Conservation (phyloP, 768 basidiomycete genomes). For the Mycena rosella region DNA sequence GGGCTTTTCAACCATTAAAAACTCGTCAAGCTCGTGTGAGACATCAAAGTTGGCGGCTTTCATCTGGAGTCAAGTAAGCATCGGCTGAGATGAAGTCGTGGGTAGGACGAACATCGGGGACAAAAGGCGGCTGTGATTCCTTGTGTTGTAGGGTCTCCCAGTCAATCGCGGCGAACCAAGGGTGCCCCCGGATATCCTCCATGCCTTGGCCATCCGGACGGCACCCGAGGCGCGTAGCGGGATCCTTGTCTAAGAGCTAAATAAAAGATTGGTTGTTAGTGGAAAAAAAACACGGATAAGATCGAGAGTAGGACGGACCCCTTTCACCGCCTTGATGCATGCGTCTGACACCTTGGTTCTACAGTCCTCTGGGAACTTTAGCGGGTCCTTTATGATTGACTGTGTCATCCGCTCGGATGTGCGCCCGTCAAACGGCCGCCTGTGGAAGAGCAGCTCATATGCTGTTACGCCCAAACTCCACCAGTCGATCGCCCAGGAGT, state of each 20-base stretch:
- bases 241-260: conserved; percentile 89
- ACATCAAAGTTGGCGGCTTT: conserved; percentile 99
- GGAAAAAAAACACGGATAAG: conserved; percentile 29
- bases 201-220: conserved; percentile 75
- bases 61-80: conserved; percentile 63
- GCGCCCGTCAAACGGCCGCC: conserved; percentile 91
- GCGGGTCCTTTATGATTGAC: conserved; percentile 83
- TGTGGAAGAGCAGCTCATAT: conserved; percentile 88
- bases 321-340: conserved; percentile 73
- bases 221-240: conserved; percentile 85
- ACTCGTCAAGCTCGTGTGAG: conserved; percentile 96
- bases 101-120: conserved; percentile 84
- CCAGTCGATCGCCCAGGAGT: conserved; percentile 94
- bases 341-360: conserved; percentile 71
- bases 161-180: conserved; percentile 87
- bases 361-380: conserved; percentile 82
- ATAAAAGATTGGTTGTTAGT: conserved; percentile 49
- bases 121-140: conserved; percentile 82
- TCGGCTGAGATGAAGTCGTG: conserved; percentile 13
- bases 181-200: conserved; percentile 82
- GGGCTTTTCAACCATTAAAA: conserved; percentile 98
- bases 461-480: conserved; percentile 95
- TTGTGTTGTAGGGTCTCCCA: conserved; percentile 86
- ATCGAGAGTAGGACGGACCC: conserved; percentile 56
- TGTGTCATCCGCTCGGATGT: conserved; percentile 90